Evolutionary conservation across 2,329 filamentous ascomycete species (phyloP).

Genomic region (Penicillium sp.): DNA sequence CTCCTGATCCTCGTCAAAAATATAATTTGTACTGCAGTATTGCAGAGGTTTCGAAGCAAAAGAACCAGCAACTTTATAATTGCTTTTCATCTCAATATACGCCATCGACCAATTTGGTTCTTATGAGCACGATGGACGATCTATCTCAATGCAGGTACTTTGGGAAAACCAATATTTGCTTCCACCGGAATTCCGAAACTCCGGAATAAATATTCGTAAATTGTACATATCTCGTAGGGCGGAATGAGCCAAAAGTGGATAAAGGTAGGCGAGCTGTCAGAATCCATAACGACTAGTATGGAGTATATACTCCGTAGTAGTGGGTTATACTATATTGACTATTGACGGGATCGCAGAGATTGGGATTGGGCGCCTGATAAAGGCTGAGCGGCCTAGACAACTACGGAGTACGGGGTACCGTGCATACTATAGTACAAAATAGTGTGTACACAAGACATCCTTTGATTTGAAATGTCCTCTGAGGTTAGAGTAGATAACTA

Average conservation of each 20-base stretch:
- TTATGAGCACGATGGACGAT: background rate
- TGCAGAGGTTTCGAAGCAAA: background rate
- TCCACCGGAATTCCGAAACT: background rate
- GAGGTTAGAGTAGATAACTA: background rate
- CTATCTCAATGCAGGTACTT: background rate
- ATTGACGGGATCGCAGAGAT: background rate
- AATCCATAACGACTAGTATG: background rate
- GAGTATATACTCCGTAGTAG: no score
- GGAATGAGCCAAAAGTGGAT: background rate
- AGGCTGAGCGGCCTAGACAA: background rate
- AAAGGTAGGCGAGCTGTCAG: constrained; percentile 3
- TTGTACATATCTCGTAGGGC: background rate
- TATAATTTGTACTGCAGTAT: background rate
- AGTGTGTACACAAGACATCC: background rate
- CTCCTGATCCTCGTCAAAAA: background rate
- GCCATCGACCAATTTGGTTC: background rate
- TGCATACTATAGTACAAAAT: background rate
- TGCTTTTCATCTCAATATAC: background rate
- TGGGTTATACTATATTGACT: background rate
- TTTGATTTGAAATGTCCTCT: background rate
- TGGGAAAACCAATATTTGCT: background rate
- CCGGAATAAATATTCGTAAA: background rate
- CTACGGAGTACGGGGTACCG: background rate
- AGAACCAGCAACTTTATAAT: background rate
- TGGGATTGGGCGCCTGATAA: constrained; percentile 5